Conservation (phyloP, 345 rosid species). For the Citrus cavaleriei region DNA sequence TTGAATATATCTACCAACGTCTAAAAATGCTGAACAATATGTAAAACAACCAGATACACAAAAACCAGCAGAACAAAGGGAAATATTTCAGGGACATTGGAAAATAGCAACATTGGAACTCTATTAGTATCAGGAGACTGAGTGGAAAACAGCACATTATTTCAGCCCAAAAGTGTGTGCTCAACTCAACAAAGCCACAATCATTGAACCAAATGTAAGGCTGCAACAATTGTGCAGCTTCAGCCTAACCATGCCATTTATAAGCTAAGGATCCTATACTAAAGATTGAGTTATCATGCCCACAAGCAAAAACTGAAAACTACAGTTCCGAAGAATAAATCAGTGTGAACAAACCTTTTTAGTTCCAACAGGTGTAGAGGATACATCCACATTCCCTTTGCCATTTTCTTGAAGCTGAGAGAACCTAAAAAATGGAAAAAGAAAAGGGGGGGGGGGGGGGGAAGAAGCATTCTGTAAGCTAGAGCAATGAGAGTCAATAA, state of each 20-base stretch:
- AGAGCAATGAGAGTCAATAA: background rate
- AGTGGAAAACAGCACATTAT: background rate
- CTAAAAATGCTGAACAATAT: background rate
- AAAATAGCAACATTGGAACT: background rate
- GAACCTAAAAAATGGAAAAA: conserved; percentile 34
- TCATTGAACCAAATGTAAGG: background rate
- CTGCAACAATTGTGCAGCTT: background rate
- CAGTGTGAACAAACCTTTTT: conserved; percentile 51
- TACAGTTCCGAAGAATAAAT: background rate
- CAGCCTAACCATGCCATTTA: background rate
- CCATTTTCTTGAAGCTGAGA: conserved; percentile 36
- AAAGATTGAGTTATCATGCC: background rate
- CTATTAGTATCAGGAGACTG: background rate
- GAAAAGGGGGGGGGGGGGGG: background rate
- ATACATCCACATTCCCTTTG: conserved; percentile 34
- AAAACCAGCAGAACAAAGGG: background rate
- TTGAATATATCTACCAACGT: background rate
- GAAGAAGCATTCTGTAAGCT: background rate
- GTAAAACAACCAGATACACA: background rate
- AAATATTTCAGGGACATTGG: background rate
- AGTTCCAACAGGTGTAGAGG: conserved; percentile 33
- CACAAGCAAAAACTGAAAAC: background rate
- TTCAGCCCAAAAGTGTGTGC: background rate
- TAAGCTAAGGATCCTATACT: background rate
- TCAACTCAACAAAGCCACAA: conserved; percentile 2